Evolutionary conservation across 441 rosid genomes (phyloP).

Genomic region (Syzygium syzygioides): DNA sequence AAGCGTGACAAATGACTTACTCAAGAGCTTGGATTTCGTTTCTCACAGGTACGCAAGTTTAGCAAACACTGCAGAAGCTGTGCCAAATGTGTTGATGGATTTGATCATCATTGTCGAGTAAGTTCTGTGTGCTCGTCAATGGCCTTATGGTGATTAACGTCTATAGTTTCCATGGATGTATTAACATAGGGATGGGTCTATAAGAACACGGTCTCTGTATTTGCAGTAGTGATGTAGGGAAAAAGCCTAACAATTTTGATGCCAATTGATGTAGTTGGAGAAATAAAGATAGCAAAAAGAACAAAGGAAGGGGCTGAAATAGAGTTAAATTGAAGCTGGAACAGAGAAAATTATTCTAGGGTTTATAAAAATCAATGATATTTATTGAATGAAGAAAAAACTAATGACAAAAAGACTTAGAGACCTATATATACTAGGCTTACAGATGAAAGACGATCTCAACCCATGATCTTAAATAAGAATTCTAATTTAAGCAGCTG

Average conservation of each 20-base stretch:
- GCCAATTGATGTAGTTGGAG: neutral
- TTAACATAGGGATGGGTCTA: neutral
- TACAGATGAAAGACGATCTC: neutral
- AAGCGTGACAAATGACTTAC: neutral
- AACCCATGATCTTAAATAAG: neutral
- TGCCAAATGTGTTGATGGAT: constrained; percentile 92
- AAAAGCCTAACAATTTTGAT: neutral
- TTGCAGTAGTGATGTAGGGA: neutral
- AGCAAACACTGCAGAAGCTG: constrained; percentile 99
- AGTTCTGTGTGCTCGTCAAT: constrained; percentile 12
- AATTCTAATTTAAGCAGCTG: neutral
- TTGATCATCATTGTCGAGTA: constrained; percentile 98
- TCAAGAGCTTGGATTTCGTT: neutral
- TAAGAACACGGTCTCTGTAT: neutral
- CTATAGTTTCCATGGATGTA: neutral
- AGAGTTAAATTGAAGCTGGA: neutral
- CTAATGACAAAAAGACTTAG: neutral
- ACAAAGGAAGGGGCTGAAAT: neutral
- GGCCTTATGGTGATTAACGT: neutral
- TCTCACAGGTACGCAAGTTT: constrained; percentile 68
- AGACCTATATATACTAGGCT: neutral
- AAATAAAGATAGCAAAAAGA: neutral
- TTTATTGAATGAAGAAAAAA: neutral
- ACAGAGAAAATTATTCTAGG: neutral
- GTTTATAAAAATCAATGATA: neutral